A percentile compares a stretch with the other conserved stretches of the same genome.
Conservation (phyloP, 768 basidiomycete genomes). For the Lanmaoa pseudosensibilis region DNA sequence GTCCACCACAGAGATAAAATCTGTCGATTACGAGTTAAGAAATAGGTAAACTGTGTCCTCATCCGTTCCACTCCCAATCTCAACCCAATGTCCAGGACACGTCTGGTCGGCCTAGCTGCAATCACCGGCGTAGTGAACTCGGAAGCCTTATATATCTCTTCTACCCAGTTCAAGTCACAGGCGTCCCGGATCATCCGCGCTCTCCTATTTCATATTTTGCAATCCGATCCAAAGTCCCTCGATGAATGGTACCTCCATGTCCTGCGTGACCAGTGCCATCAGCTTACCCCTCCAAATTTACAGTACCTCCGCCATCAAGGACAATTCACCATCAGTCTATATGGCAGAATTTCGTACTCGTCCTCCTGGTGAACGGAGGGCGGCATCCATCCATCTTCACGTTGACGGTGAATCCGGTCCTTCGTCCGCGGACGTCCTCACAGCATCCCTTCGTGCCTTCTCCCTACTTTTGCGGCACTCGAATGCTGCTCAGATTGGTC, state of each 20-base stretch:
- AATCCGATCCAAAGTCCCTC: constrained; percentile 57
- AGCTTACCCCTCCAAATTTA: neutral
- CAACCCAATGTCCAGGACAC: constrained; percentile 50
- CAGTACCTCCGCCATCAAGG: constrained; percentile 64
- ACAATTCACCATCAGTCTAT: constrained; percentile 73
- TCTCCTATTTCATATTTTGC: constrained; percentile 64
- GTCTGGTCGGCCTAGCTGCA: constrained; percentile 83
- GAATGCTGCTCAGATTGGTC: constrained; percentile 70
- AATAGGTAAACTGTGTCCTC: constrained; percentile 56
- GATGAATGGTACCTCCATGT: constrained; percentile 59
- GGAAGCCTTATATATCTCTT: constrained; percentile 76
- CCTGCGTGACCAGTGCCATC: neutral
- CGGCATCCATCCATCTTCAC: constrained; percentile 87
- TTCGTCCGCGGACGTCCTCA: constrained; percentile 66
- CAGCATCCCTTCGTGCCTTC: constrained; percentile 69
- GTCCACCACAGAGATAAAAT: constrained; percentile 48
- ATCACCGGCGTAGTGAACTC: constrained; percentile 79
- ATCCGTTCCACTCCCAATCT: neutral
- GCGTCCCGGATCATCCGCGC: constrained; percentile 69
- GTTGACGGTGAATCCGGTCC: constrained; percentile 88
- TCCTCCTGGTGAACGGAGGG: constrained; percentile 76
- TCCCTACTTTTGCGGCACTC: constrained; percentile 74
- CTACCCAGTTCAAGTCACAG: constrained; percentile 70
- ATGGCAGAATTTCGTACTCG: constrained; percentile 81
- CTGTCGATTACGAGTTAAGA: constrained; percentile 64